These are phyloP conservation scores for Closterium sp. DNA, from an alignment of 139 green algal species.

Conservation along the genomic window DNA sequence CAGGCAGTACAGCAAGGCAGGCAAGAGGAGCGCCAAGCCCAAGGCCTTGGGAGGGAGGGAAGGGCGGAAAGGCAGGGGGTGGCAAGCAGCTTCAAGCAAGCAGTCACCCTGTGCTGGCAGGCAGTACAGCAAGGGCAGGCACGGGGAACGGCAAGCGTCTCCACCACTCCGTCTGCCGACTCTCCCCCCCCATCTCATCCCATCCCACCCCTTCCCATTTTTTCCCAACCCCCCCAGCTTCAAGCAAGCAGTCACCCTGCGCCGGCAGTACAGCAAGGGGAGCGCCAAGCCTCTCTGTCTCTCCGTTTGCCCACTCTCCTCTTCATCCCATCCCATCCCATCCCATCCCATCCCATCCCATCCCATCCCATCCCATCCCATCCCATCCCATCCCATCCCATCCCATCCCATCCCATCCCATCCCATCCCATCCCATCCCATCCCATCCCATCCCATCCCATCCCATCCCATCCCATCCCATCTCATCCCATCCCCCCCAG, in stretches of 20 bases:
- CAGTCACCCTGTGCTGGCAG: no score
- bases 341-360: constrained; percentile 7
- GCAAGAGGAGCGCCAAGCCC: no score
- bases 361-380: constrained; percentile 8
- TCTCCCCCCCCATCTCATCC: no score
- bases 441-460: constrained; percentile 21
- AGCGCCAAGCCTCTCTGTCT: no score
- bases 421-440: constrained; percentile 20
- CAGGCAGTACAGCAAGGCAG: background rate
- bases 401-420: constrained; percentile 15
- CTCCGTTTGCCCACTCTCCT: background rate
- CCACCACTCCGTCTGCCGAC: no score
- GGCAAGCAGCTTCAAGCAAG: no score
- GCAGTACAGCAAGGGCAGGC: no score
- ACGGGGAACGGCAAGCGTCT: no score
- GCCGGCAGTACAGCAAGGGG: background rate
- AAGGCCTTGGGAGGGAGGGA: no score
- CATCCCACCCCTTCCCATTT: no score
- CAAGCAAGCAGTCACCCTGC: background rate
- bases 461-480: constrained; percentile 21
- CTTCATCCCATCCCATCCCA: background rate
- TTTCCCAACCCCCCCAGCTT: background rate
- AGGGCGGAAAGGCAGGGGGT: no score
- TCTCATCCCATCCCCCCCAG: background rate
- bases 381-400: constrained; percentile 13